phyloP scores from a whole-genome alignment of 306 rosid species.

The Dryas octopetala region DNA sequence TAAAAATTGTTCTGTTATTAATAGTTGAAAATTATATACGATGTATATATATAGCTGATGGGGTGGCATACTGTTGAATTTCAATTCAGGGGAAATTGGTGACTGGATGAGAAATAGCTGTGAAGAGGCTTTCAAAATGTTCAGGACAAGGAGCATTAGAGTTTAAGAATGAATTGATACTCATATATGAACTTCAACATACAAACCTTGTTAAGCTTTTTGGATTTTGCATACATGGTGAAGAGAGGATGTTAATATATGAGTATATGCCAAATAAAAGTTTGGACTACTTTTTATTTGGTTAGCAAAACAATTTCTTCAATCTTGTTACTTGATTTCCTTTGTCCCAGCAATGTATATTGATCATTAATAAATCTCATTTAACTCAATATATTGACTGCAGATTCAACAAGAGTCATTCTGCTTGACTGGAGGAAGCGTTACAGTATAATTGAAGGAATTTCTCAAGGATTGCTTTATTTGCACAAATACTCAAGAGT shows the following conservation, averaged over 20 bases:
- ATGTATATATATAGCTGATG: no score
- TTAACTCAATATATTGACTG: not conserved
- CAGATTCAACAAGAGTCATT: not conserved
- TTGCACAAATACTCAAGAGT: not conserved
- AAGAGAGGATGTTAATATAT: constrained; percentile 13
- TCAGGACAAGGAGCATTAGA: constrained; percentile 3
- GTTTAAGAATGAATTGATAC: constrained; percentile 18
- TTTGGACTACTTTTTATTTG: constrained; percentile 10
- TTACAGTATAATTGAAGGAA: constrained; percentile 9
- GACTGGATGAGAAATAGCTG: constrained; percentile 27
- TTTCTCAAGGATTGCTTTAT: constrained; percentile 10
- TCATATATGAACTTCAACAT: constrained; percentile 18
- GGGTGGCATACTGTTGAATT: no score
- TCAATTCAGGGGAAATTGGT: constrained; percentile 25
- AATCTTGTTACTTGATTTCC: not conserved
- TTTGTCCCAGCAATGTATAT: not conserved
- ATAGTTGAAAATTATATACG: no score
- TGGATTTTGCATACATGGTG: constrained; percentile 13
- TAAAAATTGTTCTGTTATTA: no score
- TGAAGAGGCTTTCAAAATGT: constrained; percentile 36
- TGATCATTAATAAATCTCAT: not conserved
- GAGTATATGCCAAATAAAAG: constrained; percentile 15
- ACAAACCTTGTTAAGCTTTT: constrained; percentile 12
- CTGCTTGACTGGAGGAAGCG: constrained; percentile 6
- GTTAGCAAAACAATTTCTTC: not conserved